These are phyloP conservation scores for Globisporangium viniferum DNA, from an alignment of 352 stramenopile species.

Conservation along the genomic window DNA sequence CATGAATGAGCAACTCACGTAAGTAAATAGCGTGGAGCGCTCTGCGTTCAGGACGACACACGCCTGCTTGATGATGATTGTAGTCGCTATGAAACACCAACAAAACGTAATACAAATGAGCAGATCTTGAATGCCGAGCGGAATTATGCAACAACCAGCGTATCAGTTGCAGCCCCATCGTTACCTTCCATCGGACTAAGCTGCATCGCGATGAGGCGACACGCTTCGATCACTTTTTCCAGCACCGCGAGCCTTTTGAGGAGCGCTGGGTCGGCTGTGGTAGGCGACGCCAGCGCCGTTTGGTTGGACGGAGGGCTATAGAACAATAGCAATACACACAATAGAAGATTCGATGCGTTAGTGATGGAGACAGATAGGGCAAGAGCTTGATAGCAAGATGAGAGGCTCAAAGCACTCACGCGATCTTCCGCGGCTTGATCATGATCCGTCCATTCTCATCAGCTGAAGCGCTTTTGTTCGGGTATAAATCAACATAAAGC, in stretches of 20 bases:
- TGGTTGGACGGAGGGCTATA: slow-evolving; percentile 13
- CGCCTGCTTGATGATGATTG: slow-evolving; percentile 85
- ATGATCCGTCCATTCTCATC: slow-evolving; percentile 81
- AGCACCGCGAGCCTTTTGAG: slow-evolving; percentile 60
- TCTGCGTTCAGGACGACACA: slow-evolving; percentile 88
- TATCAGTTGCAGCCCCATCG: not conserved
- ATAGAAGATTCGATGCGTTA: not conserved
- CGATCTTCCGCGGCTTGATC: slow-evolving; percentile 65
- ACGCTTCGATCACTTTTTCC: slow-evolving; percentile 80
- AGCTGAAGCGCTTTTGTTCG: slow-evolving; percentile 50
- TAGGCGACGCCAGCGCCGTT: slow-evolving; percentile 7
- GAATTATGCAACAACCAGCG: not conserved
- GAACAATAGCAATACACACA: not conserved
- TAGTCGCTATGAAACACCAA: slow-evolving; percentile 41
- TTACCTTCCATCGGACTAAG: slow-evolving; percentile 72
- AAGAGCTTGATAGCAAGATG: not conserved
- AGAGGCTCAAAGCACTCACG: slow-evolving; percentile 25
- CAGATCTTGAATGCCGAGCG: too few species aligned
- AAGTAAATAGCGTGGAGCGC: slow-evolving; percentile 87
- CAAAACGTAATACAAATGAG: too few species aligned
- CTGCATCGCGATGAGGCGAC: slow-evolving; percentile 75
- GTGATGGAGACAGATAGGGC: not conserved
- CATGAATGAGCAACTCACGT: slow-evolving; percentile 28
- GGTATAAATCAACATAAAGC: not conserved
- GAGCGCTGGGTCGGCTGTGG: slow-evolving; percentile 31